A percentile compares a stretch with the other conserved stretches of the same genome.
Conservation (phyloP, 495 filamentous ascomycete species). For the Annulohypoxylon stygium region DNA sequence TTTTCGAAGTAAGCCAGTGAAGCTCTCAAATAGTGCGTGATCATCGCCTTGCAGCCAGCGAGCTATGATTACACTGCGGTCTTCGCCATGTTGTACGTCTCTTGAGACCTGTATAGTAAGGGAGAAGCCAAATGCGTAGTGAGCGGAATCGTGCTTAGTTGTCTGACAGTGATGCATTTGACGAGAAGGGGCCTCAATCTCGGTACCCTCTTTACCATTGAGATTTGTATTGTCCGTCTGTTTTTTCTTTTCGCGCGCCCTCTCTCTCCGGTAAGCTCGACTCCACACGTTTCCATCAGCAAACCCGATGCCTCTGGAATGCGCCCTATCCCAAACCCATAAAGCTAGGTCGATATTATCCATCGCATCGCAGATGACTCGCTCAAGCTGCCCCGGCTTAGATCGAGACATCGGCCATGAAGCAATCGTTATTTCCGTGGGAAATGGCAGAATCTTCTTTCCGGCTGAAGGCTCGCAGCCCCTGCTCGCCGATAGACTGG, state of each 20-base stretch:
- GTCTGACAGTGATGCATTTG: conserved; percentile 27
- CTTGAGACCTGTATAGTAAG: conserved; percentile 45
- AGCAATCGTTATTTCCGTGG: conserved; percentile 39
- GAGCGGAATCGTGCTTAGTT: conserved; percentile 19
- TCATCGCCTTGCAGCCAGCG: conserved; percentile 85
- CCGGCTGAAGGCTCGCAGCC: conserved; percentile 65
- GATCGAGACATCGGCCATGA: conserved; percentile 56
- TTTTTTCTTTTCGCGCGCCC: conserved; percentile 64
- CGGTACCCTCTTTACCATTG: conserved; percentile 42
- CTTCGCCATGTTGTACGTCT: conserved; percentile 24
- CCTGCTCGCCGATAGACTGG: conserved; percentile 69
- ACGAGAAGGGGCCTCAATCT: background rate
- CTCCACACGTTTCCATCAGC: conserved; percentile 65
- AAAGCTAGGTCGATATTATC: conserved; percentile 71
- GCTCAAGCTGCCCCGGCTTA: conserved; percentile 62
- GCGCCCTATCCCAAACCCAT: conserved; percentile 58
- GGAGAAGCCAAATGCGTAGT: conserved; percentile 61
- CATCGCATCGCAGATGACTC: conserved; percentile 64
- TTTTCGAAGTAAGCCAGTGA: conserved; percentile 80
- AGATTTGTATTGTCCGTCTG: conserved; percentile 34
- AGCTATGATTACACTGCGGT: conserved; percentile 59
- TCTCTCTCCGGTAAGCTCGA: conserved; percentile 59
- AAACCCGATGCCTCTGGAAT: conserved; percentile 54
- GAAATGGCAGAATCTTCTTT: conserved; percentile 69
- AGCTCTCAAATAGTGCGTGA: conserved; percentile 84